These are phyloP conservation scores for Phytophthora palmivora DNA, from an alignment of 352 stramenopile genomes.

Conservation along the genomic window DNA sequence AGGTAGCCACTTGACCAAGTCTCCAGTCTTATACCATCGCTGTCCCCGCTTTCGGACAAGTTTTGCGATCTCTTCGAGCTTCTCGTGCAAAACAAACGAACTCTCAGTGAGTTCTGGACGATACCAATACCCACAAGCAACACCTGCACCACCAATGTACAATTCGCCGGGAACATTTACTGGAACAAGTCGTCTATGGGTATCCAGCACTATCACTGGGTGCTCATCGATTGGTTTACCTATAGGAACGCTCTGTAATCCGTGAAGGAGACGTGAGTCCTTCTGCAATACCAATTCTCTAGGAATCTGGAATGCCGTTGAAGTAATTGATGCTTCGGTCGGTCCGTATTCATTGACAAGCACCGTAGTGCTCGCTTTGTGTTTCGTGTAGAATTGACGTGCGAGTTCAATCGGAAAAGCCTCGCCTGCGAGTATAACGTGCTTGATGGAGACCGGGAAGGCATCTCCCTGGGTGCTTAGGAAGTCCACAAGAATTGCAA, in stretches of 20 bases:
- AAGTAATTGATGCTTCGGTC: slow-evolving; percentile 60
- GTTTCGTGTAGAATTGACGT: slow-evolving; percentile 51
- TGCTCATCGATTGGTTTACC: slow-evolving; percentile 60
- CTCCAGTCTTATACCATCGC: slow-evolving; percentile 73
- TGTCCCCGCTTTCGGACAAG: slow-evolving; percentile 4
- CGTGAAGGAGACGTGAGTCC: slow-evolving; percentile 1
- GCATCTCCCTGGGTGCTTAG: slow-evolving; percentile 26
- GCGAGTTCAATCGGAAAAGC: slow-evolving; percentile 55
- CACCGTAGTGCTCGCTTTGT: slow-evolving; percentile 26
- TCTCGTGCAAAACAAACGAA: slow-evolving; percentile 27
- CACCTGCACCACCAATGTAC: slow-evolving; percentile 69
- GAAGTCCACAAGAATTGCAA: slow-evolving; percentile 57
- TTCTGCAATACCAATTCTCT: slow-evolving; percentile 31
- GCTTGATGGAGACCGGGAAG: slow-evolving; percentile 44
- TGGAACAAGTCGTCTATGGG: slow-evolving; percentile 48
- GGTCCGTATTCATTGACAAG: slow-evolving; percentile 66
- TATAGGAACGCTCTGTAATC: slow-evolving; percentile 57
- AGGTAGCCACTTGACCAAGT: slow-evolving; percentile 68
- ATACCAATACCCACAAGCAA: slow-evolving; percentile 73
- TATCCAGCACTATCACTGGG: slow-evolving; percentile 57
- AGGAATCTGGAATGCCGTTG: slow-evolving; percentile 46
- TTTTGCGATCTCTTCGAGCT: slow-evolving; percentile 18
- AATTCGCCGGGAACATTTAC: slow-evolving; percentile 66
- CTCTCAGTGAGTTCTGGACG: slow-evolving; percentile 48
- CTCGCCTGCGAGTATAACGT: slow-evolving; percentile 56